These are phyloP conservation scores for Kernera saxatilis DNA, from an alignment of 345 rosid species.

Conservation along the genomic window DNA sequence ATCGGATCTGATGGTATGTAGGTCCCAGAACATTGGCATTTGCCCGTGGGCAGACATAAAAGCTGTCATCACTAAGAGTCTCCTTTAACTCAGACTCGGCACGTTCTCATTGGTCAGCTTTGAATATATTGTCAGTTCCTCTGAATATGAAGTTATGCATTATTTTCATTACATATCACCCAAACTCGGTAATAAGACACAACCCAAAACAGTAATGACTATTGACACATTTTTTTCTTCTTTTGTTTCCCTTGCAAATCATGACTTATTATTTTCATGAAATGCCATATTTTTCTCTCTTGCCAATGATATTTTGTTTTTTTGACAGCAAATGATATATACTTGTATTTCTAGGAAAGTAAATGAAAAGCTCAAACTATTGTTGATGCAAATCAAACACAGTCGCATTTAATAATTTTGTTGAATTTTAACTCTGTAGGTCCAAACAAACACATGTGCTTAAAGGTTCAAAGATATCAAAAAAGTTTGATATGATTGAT, in stretches of 20 bases:
- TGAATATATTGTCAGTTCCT: slow-evolving; percentile 20
- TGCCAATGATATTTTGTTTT: background rate
- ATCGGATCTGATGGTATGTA: slow-evolving; percentile 24
- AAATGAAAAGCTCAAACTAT: background rate
- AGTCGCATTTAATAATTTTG: background rate
- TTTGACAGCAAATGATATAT: background rate
- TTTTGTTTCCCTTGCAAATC: background rate
- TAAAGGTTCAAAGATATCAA: slow-evolving; percentile 1
- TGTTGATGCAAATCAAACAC: slow-evolving; percentile 3
- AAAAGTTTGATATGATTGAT: slow-evolving; percentile 28
- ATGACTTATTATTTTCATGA: slow-evolving; percentile 5
- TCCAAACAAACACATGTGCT: slow-evolving; percentile 29
- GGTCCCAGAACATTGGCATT: slow-evolving; percentile 25
- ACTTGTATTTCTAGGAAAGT: background rate
- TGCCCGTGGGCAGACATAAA: slow-evolving; percentile 37
- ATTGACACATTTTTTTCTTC: background rate
- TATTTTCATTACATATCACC: slow-evolving; percentile 8
- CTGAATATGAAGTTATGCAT: background rate
- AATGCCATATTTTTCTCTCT: background rate
- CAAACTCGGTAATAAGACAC: slow-evolving; percentile 24
- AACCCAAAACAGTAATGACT: background rate
- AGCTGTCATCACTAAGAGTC: slow-evolving; percentile 28
- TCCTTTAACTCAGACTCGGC: slow-evolving; percentile 9
- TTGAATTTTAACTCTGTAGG: slow-evolving; percentile 17
- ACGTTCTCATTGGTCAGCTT: slow-evolving; percentile 25